phyloP scores from a whole-genome alignment of 495 filamentous ascomycete species.

The Podospora fimiseda region DNA sequence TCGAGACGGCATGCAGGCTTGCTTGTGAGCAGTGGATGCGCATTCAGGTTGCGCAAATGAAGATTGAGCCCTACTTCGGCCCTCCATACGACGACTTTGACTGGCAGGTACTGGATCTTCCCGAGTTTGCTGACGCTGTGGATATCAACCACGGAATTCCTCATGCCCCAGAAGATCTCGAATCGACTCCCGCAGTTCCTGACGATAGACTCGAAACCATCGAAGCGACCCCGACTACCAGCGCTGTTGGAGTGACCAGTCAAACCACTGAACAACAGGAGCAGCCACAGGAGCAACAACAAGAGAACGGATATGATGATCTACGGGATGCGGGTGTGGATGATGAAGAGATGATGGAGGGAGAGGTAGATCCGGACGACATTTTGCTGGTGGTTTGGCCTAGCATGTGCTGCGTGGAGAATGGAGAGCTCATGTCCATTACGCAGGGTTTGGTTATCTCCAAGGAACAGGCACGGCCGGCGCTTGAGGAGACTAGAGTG shows the following conservation, averaged over 20 bases:
- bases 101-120: conserved; percentile 32
- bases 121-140: conserved; percentile 24
- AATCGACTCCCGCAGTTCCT: neutral
- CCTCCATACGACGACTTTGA: conserved; percentile 36
- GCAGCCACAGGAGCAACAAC: neutral
- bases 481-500: conserved; percentile 26
- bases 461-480: conserved; percentile 32
- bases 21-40: conserved; percentile 32
- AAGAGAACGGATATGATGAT: neutral
- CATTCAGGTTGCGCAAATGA: conserved; percentile 29
- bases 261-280: neutral
- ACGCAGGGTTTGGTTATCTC: conserved; percentile 33
- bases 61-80: conserved; percentile 36
- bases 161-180: conserved; percentile 3
- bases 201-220: conserved; percentile 21
- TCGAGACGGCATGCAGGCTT: conserved; percentile 28
- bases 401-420: conserved; percentile 33
- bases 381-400: conserved; percentile 34
- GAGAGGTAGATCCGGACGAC: conserved; percentile 31
- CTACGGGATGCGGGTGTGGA: neutral
- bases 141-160: conserved; percentile 7
- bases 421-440: conserved; percentile 30
- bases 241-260: neutral
- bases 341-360: conserved; percentile 14
- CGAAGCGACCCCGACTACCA: conserved; percentile 6